Evolutionary conservation across 768 basidiomycete species (phyloP), one percentile per base, ranked within the genome.

Genomic region (Zangia roseola): DNA sequence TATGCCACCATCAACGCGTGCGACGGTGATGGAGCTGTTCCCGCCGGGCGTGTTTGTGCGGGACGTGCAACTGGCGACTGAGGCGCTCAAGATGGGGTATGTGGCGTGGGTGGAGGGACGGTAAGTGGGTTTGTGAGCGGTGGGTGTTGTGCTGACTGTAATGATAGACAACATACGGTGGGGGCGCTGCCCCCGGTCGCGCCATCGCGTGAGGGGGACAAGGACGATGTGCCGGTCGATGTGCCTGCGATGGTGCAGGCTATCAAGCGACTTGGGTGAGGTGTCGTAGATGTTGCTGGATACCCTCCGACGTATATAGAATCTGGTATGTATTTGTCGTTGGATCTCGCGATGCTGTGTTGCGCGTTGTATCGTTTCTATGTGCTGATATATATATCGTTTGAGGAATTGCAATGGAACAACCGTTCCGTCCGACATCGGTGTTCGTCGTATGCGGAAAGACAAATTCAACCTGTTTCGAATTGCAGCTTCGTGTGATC

Each of bases 1-100:
- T 70, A 82, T 91, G 79, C 79, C 78, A 49, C 78, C 78, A 5
- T 78, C 80, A 21, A 57, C 73, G 14, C 71, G 77, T 21, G 74
- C 86, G 19, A 82, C 83, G 4, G 72, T 91, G 30, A 80, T 91
- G 71, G 91, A 94, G 68, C 74, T 92, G 58, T 91, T 88, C 69
- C 85, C 82, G 17, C 70, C 76, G 3, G 78, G 77, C n/a, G 75
- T 75, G 17, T 91, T 87, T 64, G 73, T 75, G 21, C 78, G 76
- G 40, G 85, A 89, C 56, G 75, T 78, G 49, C 80, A 84, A 58
- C 67, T 81, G 41, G 75, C 84, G 17, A 73, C 73, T n/a, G 69
- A 69, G 24, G 75, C 79, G 8, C 58, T 84, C 20, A 77, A 79
- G 10, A 70, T 84, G 47, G 67, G 69, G 10, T 87, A 88, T 57